Percentiles rank a stretch among this genome's conserved stretches.
phyloP scores from a whole-genome alignment of 2,329 filamentous ascomycete genomes.

The Thielaviopsis musarum region DNA sequence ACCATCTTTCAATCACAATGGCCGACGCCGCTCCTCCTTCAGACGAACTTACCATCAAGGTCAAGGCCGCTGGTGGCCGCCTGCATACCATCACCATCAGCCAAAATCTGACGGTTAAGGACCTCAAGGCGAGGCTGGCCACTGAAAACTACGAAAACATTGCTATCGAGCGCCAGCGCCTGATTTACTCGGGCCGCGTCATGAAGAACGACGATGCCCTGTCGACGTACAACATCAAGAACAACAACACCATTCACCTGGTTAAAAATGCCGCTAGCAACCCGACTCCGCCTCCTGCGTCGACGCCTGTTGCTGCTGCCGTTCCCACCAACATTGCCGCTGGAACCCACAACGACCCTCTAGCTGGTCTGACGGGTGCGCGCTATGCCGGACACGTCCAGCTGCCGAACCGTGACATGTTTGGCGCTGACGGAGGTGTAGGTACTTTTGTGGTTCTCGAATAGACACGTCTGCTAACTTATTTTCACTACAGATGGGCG shows the following conservation, averaged over 20 bases:
- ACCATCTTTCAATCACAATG: slow-evolving; percentile 41
- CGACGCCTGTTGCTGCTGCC: slow-evolving; percentile 26
- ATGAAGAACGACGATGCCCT: slow-evolving; percentile 88
- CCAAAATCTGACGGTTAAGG: slow-evolving; percentile 57
- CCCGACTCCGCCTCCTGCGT: slow-evolving; percentile 27
- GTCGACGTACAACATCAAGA: slow-evolving; percentile 81
- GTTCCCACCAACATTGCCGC: slow-evolving; percentile 62
- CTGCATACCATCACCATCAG: slow-evolving; percentile 71
- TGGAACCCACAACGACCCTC: slow-evolving; percentile 70
- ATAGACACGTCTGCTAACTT: not conserved
- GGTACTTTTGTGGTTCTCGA: slow-evolving; percentile 25
- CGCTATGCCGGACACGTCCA: slow-evolving; percentile 85
- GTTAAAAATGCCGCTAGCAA: slow-evolving; percentile 95
- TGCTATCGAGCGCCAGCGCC: slow-evolving; percentile 70
- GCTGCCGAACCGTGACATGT: slow-evolving; percentile 72
- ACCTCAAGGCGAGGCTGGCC: slow-evolving; percentile 81
- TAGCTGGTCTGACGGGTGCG: slow-evolving; percentile 81
- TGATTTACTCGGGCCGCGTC: slow-evolving; percentile 95
- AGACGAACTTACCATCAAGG: slow-evolving; percentile 78
- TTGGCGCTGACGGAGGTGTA: slow-evolving; percentile 88
- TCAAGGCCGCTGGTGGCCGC: slow-evolving; percentile 88
- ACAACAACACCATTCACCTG: slow-evolving; percentile 87
- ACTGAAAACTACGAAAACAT: slow-evolving; percentile 70
- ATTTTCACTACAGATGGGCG: slow-evolving; percentile 60
- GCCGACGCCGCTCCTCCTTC: slow-evolving; percentile 44